Evolutionary conservation across 306 rosid genomes (phyloP), one percentile per base, ranked within the genome.

Genomic region (Heteromeles arbutifolia): DNA sequence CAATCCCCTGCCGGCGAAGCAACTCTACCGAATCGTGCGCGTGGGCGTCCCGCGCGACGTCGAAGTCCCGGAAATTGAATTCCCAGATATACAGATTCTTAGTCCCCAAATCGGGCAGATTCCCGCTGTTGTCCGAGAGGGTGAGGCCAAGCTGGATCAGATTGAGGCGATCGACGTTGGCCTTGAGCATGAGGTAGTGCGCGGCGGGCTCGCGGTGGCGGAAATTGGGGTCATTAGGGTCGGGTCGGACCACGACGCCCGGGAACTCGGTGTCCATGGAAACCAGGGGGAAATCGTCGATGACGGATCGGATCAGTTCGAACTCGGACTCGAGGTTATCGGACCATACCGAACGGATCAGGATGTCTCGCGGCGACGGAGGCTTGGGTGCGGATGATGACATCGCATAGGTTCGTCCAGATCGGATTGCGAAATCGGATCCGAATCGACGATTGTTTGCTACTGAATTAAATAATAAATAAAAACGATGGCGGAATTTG

Each of bases 201-300:
- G 70, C 39, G 21, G 39, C 56, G 14, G 84, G 52, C 2, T 62
- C 72, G 6, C 72, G 80, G 37, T 25, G 65, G 17, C 25, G 32
- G 12, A 64, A 15, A 9, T 58, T 43, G 26, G 76, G 81, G 28
- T 79, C 86, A 1, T 28, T 77, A 17, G 84, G 2, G 53, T 80
- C 87, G 8, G 84, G 81, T 14, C 82, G 86, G 74, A 79, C 50
- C 1, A 92, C 88, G 11, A 92, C 85, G 29, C 97, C 97, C 5
- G 97, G 97, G 52, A 92, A 92, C 72, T 91, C 97, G 1, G 97
- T 92, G 34, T 92, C 96, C 97, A 92, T 92, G 9, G 97, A 74
- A 45, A 90, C 63, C 15, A 75, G 11, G 0, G 92, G 92, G 73
- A 39, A 64, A 0, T 62, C 70, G 54, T 89, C 89, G 19, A 91